These are phyloP conservation scores for Ganoderma leucocontextum DNA, from an alignment of 1,284 basidiomycete species.

Conservation along the genomic window DNA sequence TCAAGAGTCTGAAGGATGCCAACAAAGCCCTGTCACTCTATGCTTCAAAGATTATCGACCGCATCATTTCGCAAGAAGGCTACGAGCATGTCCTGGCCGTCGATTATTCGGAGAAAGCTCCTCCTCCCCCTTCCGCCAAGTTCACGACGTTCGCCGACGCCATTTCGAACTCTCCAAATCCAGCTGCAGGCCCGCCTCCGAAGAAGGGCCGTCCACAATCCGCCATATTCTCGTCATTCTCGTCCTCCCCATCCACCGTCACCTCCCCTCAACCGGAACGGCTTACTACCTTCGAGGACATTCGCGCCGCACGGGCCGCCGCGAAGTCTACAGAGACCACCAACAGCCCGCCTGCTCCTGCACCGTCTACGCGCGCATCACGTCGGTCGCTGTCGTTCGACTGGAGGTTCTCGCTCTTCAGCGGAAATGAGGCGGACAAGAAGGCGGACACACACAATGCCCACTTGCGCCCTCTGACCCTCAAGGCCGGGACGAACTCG, in stretches of 20 bases:
- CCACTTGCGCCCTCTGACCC: conserved; percentile 74
- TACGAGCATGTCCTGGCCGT: conserved; percentile 93
- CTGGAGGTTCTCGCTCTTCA: conserved; percentile 81
- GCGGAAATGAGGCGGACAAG: conserved; percentile 63
- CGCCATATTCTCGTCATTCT: conserved; percentile 54
- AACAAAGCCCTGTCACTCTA: conserved; percentile 95
- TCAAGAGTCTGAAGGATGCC: conserved; percentile 91
- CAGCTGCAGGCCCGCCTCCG: conserved; percentile 41
- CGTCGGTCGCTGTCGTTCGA: conserved; percentile 84
- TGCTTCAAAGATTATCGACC: conserved; percentile 95
- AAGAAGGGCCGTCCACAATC: conserved; percentile 68
- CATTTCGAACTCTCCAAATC: conserved; percentile 40
- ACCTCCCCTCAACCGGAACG: conserved; percentile 43
- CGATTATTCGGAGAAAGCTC: conserved; percentile 74
- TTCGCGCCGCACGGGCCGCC: conserved; percentile 48
- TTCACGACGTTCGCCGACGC: conserved; percentile 41
- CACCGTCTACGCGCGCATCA: conserved; percentile 52
- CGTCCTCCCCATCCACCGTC: conserved; percentile 43
- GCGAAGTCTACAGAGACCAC: conserved; percentile 38
- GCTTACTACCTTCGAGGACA: conserved; percentile 44
- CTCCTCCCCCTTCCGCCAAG: conserved; percentile 33
- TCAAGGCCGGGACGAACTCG: conserved; percentile 66
- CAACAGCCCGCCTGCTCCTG: conserved; percentile 37
- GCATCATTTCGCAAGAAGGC: conserved; percentile 92
- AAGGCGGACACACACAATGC: conserved; percentile 43